These are phyloP conservation scores for Pichia nanzhaoensis DNA, from an alignment of 805 yeast genomes.

Conservation along the genomic window DNA sequence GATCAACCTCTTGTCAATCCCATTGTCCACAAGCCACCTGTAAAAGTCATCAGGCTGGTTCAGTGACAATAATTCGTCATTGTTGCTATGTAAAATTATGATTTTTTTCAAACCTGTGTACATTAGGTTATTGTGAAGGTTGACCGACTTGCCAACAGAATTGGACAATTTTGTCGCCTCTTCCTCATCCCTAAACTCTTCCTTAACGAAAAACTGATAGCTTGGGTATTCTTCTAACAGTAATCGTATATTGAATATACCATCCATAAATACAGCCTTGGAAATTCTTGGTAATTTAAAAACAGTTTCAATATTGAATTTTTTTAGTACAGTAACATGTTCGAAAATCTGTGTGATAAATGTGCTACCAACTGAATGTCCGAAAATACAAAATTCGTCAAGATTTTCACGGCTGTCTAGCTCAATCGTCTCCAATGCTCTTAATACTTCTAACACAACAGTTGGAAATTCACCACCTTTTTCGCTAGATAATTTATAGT, in stretches of 20 bases:
- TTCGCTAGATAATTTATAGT: constrained; percentile 63
- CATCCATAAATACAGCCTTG: constrained; percentile 48
- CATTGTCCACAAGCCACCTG: constrained; percentile 24
- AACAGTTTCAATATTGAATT: background rate
- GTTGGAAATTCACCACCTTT: constrained; percentile 45
- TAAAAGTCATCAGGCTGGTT: constrained; percentile 42
- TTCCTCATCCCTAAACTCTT: constrained; percentile 40
- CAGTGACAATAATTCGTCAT: constrained; percentile 58
- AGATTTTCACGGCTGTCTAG: constrained; percentile 15
- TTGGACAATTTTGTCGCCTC: constrained; percentile 18
- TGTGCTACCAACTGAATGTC: constrained; percentile 83
- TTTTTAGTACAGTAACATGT: constrained; percentile 1
- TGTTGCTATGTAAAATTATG: constrained; percentile 49
- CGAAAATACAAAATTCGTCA: constrained; percentile 36
- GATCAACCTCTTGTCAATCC: constrained; percentile 11
- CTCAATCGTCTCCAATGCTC: constrained; percentile 32
- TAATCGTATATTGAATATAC: constrained; percentile 52
- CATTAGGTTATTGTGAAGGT: background rate
- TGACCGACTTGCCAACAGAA: constrained; percentile 11
- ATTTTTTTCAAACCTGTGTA: constrained; percentile 19
- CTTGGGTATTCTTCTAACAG: constrained; percentile 55
- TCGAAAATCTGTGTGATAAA: constrained; percentile 48
- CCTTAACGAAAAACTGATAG: constrained; percentile 49
- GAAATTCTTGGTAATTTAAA: constrained; percentile 16
- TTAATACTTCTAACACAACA: constrained; percentile 50